Base-by-base conservation (phyloP, 192 early-diverging fungal species). In the Lunasporangiospora selenospora region DNA sequence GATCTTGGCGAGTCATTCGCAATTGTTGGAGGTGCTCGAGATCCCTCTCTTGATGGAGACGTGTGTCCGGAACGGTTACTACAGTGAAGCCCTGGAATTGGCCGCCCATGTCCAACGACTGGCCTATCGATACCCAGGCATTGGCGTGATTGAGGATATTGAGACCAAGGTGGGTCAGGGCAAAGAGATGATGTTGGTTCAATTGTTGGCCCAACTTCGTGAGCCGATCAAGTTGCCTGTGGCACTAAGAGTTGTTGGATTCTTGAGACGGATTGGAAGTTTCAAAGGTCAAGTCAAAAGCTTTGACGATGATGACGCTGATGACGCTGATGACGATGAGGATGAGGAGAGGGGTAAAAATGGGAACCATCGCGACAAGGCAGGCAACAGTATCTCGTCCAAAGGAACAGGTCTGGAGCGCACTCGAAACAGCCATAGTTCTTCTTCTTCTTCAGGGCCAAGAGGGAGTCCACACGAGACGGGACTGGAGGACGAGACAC, bases 41-140 rank as follows among this genome's bases (percentile, higher is more conserved):
- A 91, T 93, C 18, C 93, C 93, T 4, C 78, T 87, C 30, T 71
- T 95, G 39, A 85, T 94, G 81, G 90, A 95, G 47, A 91, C 88
- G 0, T 89, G 92, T 67, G 87, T 93, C 32, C 78, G 87, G 44
- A 89, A 90, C 51, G 91, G 90, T 0, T 88, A 90, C 52, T 94
- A 94, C 53, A 87, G 89, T 30, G 93, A 95, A 45, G 93, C 92
- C 0, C 87, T 95, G 75, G 93, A 95, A 45, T 58, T 95, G 27
- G 80, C 87, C 13, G 63, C 80, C 23, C 88, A 92, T 76, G 88
- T 91, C 2, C 67, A 81, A 11, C 75, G 89, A 24, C 70, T 87
- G 21, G 45, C 66, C 2, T 52, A 85, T 3, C 75, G 86, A 18
- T 81, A 93, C 75, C 84, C 85, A 0, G 69, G 78, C 30, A 77